Percentiles rank a stretch among this genome's conserved stretches.
phyloP scores from a whole-genome alignment of 352 stramenopile genomes.

The Pythium folliculosum region DNA sequence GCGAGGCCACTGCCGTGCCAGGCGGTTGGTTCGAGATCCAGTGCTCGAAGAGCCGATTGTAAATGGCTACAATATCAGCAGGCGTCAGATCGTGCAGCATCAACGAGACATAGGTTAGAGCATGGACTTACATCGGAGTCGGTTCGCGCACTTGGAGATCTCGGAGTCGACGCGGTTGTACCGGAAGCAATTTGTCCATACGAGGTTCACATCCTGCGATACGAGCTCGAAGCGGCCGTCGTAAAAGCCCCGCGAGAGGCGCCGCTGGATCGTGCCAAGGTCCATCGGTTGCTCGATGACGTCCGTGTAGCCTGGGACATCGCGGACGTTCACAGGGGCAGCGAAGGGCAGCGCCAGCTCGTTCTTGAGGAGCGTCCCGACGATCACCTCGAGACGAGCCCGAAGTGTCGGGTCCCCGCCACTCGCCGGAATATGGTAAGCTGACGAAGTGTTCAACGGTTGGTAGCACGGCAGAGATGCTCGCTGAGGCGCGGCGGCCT shows the following conservation, averaged over 20 bases:
- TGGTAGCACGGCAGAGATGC: constrained; percentile 67
- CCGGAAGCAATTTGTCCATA: constrained; percentile 86
- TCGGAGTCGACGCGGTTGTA: constrained; percentile 82
- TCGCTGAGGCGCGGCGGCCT: constrained; percentile 20
- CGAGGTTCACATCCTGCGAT: constrained; percentile 66
- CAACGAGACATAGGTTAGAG: constrained; percentile 1
- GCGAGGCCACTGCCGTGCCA: constrained; percentile 49
- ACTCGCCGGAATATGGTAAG: constrained; percentile 28
- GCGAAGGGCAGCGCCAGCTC: constrained; percentile 70
- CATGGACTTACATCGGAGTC: constrained; percentile 69
- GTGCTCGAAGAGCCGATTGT: constrained; percentile 75
- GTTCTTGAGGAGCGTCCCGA: constrained; percentile 64
- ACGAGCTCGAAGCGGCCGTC: constrained; percentile 56
- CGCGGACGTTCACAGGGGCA: constrained; percentile 61
- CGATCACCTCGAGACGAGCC: constrained; percentile 58
- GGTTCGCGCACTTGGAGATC: constrained; percentile 79
- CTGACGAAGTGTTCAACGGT: constrained; percentile 30
- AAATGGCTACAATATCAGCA: constrained; percentile 52
- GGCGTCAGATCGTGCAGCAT: neutral
- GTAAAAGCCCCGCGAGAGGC: constrained; percentile 69
- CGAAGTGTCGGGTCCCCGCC: constrained; percentile 50
- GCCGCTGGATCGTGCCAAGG: constrained; percentile 85
- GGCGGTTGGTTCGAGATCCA: constrained; percentile 61
- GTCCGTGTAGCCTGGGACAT: constrained; percentile 69
- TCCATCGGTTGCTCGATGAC: constrained; percentile 90